Evolutionary conservation across 148 eudicot genomes (phyloP), one percentile per base, ranked within the genome.

Genomic region (Vaccinium corymbosum): DNA sequence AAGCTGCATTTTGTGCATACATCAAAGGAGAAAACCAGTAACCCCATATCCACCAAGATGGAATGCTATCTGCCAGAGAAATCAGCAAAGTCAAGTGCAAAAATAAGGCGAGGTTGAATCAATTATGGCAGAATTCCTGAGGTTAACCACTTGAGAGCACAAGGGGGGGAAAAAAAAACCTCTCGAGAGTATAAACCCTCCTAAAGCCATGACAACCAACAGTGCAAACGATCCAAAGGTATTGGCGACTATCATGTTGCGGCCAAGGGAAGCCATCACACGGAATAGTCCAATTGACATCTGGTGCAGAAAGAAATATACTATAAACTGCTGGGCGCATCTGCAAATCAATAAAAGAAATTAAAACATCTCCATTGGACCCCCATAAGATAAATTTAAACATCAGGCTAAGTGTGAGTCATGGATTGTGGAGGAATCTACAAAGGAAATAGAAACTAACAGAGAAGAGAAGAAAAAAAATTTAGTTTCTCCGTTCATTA

Each of bases 1-100:
- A 94, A 89, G 93, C 95, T 74, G 98, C 98, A 93, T 94, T 97
- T 87, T 95, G 98, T 83, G 98, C 98, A 93, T 97, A 97, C 99
- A 95, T 97, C 93, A 97, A 90, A 27, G 99, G 99, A 52, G 99
- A 97, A 88, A 94, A 80, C 99, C 99, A 95, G 84, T 97, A 95
- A 86, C 99, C 95, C 95, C 95, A 93, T 25, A 93, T 92, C 95
- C 95, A 93, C 95, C 95, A 93, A 82, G 82, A 70, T n/a, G 94
- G 94, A 48, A 93, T 92, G 91, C 92, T 88, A 84, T 93, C 95
- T 93, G 92, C 73, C 80, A 70, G 68, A 78, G 64, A 13, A 25
- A 72, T 35, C 19, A 72, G 38, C 2, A 72, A 70, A 81, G 35
- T 76, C 51, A 84, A 27, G 56, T 68, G 56, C 42, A 78, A 20